Conservation (phyloP, 2,329 filamentous ascomycete species). For the Fusarium sarcochroum region DNA sequence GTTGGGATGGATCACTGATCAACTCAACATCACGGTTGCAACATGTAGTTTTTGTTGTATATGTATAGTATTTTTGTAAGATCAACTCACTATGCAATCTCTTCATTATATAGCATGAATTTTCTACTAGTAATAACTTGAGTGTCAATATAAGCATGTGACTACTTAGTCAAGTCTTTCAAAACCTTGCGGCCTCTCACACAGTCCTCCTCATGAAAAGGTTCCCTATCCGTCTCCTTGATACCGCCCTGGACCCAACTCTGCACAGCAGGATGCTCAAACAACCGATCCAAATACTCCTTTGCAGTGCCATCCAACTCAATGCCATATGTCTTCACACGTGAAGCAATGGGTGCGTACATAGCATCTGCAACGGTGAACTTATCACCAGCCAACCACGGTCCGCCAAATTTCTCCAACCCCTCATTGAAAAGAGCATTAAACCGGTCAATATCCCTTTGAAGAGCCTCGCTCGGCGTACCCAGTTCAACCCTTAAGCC, state of each 20-base stretch:
- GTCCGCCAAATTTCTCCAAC: constrained; percentile 57
- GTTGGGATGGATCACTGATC: no score
- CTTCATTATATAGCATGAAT: neutral
- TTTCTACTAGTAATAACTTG: no score
- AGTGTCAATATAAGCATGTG: no score
- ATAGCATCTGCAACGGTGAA: constrained; percentile 60
- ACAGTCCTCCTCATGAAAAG: constrained; percentile 55
- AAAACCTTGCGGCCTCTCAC: constrained; percentile 52
- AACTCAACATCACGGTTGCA: no score
- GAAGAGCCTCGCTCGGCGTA: constrained; percentile 48
- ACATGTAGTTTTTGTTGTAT: no score
- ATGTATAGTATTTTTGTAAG: no score
- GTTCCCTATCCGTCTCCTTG: constrained; percentile 56
- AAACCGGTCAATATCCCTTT: constrained; percentile 55
- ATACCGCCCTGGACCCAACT: constrained; percentile 57
- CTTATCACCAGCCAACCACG: constrained; percentile 56
- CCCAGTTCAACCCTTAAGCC: constrained; percentile 55
- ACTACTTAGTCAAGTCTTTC: constrained; percentile 44
- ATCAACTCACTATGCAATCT: no score
- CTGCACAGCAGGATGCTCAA: constrained; percentile 54
- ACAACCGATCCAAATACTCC: constrained; percentile 54
- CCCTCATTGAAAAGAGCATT: constrained; percentile 57
- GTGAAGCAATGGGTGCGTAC: constrained; percentile 58
- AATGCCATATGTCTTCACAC: constrained; percentile 56
- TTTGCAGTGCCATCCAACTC: constrained; percentile 49